Base-by-base conservation (phyloP, 1,139 yeast genomes). In the Suhomyces coccinellae region DNA sequence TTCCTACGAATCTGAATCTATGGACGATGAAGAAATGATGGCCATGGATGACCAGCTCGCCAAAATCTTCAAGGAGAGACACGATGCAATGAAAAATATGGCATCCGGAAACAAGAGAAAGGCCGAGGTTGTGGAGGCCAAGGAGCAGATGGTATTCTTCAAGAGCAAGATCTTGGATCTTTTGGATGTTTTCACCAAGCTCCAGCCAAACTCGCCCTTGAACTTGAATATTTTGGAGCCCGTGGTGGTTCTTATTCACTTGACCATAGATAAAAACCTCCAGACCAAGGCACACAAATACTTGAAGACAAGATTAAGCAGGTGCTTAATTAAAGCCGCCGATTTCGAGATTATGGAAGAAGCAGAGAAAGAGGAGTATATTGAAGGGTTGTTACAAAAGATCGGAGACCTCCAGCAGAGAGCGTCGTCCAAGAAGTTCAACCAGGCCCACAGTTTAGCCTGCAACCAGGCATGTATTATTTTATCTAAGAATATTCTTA, bases 1-100 rank as follows among this genome's bases (percentile, higher is more conserved):
- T 13, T 77, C 75, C 12, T 78, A 78, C 41, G 87, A 82, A 46
- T 88, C 86, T 11, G 95, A 87, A 51, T 81, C 90, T 2, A 87
- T 89, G 95, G 95, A 93, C 54, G 99, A 93, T 62, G 98, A 91
- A 55, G 91, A 90, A 63, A 93, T 93, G 99, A 82, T 91, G 83
- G 96, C 93, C 13, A 79, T 93, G 61, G 99, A 93, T 62, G 89
- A 77, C 24, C 95, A 89, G 50, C 71, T 93, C 29, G 81, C 97
- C 0, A 79, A 78, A 45, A 93, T 93, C 47, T 93, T 93, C 74
- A 82, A 85, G 56, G 93, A 90, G 57, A 80, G 95, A 59, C 81
- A 82, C 54, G 80, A 79, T 47, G 85, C 87, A 0, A 62, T 86
- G 44, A 65, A 77, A 11, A 65, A 64, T 29, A 63, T 69, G 4